Percentiles rank a stretch among this genome's conserved stretches.
Evolutionary conservation across 768 basidiomycete genomes (phyloP).

Genomic region (Hypholoma fasciculare): DNA sequence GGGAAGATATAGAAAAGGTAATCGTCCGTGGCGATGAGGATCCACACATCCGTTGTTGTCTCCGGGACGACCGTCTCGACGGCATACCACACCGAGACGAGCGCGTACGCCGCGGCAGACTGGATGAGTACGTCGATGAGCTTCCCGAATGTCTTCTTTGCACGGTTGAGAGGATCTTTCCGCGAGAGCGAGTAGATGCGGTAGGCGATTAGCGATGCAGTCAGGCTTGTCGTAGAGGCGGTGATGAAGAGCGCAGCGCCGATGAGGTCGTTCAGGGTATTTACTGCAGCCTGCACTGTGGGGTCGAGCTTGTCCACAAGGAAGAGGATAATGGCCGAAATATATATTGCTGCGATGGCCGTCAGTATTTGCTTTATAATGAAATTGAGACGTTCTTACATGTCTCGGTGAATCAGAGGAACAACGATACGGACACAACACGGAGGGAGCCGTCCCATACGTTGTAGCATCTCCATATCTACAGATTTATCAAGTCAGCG

Average conservation of each 20-base stretch:
- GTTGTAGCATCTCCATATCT: slow-evolving; percentile 7
- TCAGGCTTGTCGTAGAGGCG: background rate
- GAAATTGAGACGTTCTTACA: background rate
- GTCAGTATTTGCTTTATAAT: background rate
- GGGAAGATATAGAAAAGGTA: background rate
- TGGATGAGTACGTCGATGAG: background rate
- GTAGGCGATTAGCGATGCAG: background rate
- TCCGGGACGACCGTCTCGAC: background rate
- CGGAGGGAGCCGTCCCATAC: background rate
- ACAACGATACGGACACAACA: background rate
- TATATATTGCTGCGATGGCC: background rate
- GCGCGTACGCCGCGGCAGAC: background rate
- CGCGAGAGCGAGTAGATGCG: background rate
- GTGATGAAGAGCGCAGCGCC: slow-evolving; percentile 2
- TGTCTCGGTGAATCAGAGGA: background rate
- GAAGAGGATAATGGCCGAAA: background rate
- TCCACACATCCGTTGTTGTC: background rate
- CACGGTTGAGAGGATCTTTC: background rate
- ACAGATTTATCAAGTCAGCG: background rate
- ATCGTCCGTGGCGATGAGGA: background rate
- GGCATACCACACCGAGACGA: background rate
- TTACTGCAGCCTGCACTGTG: background rate
- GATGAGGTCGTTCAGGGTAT: background rate
- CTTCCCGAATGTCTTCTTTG: background rate
- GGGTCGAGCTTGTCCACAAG: background rate